Percentiles rank a stretch among this genome's conserved stretches.
Evolutionary conservation across 495 filamentous ascomycete species (phyloP).

Genomic region (Poronia punctata): DNA sequence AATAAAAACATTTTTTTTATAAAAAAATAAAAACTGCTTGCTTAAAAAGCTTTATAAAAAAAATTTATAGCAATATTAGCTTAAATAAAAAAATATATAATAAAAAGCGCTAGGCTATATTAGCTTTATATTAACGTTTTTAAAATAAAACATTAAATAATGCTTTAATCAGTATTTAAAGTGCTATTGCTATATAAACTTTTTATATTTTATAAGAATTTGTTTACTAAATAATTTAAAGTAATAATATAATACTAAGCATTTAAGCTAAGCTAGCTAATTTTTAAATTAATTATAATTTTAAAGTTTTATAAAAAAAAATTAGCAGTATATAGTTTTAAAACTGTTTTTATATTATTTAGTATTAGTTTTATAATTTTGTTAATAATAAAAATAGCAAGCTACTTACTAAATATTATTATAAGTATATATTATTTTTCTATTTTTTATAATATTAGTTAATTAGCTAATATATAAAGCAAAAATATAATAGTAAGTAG

Average conservation of each 20-base stretch:
- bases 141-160: background rate
- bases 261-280: background rate
- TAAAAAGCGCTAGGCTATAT: background rate
- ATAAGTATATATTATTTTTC: background rate
- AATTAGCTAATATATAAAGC: background rate
- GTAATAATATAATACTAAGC: background rate
- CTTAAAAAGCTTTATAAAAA: background rate
- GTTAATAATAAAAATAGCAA: background rate
- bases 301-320: background rate
- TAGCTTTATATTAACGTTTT: background rate
- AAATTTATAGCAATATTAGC: background rate
- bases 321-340: background rate
- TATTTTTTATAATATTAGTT: background rate
- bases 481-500: background rate
- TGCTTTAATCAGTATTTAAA: background rate
- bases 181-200: background rate
- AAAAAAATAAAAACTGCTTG: background rate
- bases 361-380: background rate
- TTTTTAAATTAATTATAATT: background rate
- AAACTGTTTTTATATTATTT: background rate
- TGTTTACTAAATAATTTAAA: background rate
- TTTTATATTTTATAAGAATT: background rate
- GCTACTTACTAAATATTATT: background rate
- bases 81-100: background rate
- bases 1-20: background rate